Conservation (phyloP, 2,329 filamentous ascomycete genomes). For the Aspergillus bombycis region DNA sequence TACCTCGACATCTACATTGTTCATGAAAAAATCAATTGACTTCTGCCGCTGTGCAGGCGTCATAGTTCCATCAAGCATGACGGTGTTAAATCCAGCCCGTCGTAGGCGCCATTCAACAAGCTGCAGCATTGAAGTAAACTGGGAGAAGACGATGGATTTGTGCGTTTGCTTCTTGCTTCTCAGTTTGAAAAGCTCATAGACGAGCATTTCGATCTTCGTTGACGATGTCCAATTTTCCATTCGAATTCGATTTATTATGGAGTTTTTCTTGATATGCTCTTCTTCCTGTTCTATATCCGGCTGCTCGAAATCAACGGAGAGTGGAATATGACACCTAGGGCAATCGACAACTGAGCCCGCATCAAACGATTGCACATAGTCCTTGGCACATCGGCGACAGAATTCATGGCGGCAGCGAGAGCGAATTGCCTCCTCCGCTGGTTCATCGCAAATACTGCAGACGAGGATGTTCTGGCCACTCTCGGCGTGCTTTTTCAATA, state of each 20-base stretch:
- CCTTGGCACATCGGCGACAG: slow-evolving; percentile 78
- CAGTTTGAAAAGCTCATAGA: slow-evolving; percentile 90
- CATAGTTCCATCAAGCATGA: slow-evolving; percentile 98
- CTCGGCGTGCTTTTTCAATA: slow-evolving; percentile 83
- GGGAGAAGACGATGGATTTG: slow-evolving; percentile 97
- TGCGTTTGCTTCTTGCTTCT: slow-evolving; percentile 90
- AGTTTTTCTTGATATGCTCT: slow-evolving; percentile 84
- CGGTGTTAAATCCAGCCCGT: slow-evolving; percentile 94
- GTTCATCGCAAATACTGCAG: slow-evolving; percentile 94
- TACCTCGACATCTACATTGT: slow-evolving; percentile 87
- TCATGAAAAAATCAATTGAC: slow-evolving; percentile 97
- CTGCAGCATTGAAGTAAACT: slow-evolving; percentile 97
- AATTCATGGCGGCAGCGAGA: slow-evolving; percentile 94
- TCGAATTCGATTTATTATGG: slow-evolving; percentile 97
- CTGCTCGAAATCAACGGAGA: slow-evolving; percentile 91
- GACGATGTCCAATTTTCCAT: slow-evolving; percentile 99
- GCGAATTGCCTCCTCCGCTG: slow-evolving; percentile 89
- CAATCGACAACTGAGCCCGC: slow-evolving; percentile 64
- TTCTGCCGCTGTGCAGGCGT: slow-evolving; percentile 89
- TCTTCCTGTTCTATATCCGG: slow-evolving; percentile 94
- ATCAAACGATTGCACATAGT: slow-evolving; percentile 78
- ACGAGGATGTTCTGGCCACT: slow-evolving; percentile 88
- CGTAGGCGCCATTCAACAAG: slow-evolving; percentile 95
- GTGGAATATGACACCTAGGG: slow-evolving; percentile 85
- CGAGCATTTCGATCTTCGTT: slow-evolving; percentile 95